Conservation (phyloP, 2,329 filamentous ascomycete species). For the Lecanicillium sp. region DNA sequence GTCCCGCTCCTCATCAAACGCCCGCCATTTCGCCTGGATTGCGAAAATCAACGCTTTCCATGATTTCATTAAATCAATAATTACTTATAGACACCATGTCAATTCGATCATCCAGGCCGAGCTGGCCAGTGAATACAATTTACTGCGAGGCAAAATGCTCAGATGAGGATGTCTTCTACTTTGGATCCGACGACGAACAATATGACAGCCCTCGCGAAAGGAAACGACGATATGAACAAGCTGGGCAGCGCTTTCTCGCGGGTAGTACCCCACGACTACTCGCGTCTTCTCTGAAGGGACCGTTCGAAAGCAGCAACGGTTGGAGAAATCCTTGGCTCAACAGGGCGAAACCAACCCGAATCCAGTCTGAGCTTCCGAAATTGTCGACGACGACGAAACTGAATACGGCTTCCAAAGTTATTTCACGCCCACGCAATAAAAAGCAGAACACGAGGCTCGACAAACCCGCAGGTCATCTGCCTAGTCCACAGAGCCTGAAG, state of each 20-base stretch:
- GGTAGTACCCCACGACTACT: constrained; percentile 52
- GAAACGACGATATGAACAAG: constrained; percentile 50
- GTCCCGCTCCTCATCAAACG: neutral
- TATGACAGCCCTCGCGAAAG: constrained; percentile 41
- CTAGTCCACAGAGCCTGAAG: constrained; percentile 20
- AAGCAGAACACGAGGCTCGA: neutral
- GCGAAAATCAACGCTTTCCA: neutral
- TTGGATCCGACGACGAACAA: constrained; percentile 53
- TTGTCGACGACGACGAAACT: neutral
- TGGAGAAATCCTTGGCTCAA: constrained; percentile 50
- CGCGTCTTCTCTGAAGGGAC: constrained; percentile 56
- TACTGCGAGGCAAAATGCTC: constrained; percentile 40
- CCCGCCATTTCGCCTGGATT: neutral
- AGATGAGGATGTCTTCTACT: constrained; percentile 44
- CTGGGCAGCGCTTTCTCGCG: constrained; percentile 52
- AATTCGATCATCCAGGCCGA: neutral
- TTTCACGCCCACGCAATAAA: neutral
- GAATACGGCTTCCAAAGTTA: neutral
- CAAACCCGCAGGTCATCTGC: constrained; percentile 14
- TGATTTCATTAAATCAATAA: neutral
- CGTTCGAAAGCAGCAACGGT: constrained; percentile 46
- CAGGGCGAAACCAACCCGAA: constrained; percentile 16
- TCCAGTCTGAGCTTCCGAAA: neutral
- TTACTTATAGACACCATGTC: constrained; percentile 3
- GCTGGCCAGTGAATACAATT: constrained; percentile 29